Evolutionary conservation across 2,329 filamentous ascomycete genomes (phyloP).

Genomic region (Stromatinia cepivora): DNA sequence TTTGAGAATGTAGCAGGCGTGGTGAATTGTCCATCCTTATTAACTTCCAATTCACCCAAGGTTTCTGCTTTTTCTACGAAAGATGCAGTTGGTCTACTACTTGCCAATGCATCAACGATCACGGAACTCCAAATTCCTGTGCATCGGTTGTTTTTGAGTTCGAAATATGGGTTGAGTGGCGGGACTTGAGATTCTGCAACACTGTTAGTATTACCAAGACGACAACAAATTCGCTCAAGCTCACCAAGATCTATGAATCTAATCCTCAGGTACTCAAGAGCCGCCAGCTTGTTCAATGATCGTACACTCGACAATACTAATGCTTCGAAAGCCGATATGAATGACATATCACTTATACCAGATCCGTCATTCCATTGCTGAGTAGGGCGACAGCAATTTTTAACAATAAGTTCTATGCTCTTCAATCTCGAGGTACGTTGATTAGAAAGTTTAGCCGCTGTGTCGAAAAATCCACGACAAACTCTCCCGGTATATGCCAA

Average conservation of each 20-base stretch:
- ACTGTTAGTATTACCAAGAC: constrained; percentile 15
- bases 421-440: constrained; percentile 53
- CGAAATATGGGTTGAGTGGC: constrained; percentile 71
- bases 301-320: constrained; percentile 64
- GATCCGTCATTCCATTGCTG: constrained; percentile 61
- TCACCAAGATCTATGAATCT: constrained; percentile 72
- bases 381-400: constrained; percentile 65
- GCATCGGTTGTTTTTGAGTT: constrained; percentile 59
- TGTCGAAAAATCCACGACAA: constrained; percentile 67
- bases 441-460: constrained; percentile 52
- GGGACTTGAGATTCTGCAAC: constrained; percentile 66
- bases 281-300: constrained; percentile 57
- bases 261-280: constrained; percentile 66
- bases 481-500: constrained; percentile 72
- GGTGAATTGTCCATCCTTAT: constrained; percentile 55
- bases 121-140: constrained; percentile 71
- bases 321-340: constrained; percentile 70
- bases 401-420: constrained; percentile 70
- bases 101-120: constrained; percentile 61
- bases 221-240: not conserved
- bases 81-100: constrained; percentile 56
- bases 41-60: constrained; percentile 58
- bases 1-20: constrained; percentile 34
- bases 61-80: constrained; percentile 65
- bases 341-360: constrained; percentile 70